These are phyloP conservation scores for Chlamydomonas asymmetrica DNA, from an alignment of 139 green algal genomes.

Conservation along the genomic window DNA sequence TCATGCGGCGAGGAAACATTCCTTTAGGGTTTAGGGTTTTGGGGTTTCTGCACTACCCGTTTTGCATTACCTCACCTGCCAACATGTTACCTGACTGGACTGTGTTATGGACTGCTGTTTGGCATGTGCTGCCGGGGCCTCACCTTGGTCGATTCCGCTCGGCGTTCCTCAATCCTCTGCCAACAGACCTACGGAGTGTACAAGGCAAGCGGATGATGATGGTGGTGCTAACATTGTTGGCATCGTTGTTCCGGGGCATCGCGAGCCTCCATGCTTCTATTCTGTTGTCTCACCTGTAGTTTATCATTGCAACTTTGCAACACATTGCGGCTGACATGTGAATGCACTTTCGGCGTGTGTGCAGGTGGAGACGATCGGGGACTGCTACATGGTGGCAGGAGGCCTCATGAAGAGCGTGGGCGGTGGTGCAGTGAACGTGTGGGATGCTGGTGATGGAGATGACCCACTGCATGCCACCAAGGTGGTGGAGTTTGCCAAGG, in stretches of 20 bases:
- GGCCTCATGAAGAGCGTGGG: background rate
- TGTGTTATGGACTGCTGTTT: no score
- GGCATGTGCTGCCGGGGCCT: no score
- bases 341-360: background rate
- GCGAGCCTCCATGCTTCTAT: no score
- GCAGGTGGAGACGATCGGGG: constrained; percentile 18
- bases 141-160: no score
- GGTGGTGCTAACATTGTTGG: no score
- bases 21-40: no score
- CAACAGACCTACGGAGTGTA: constrained; percentile 14
- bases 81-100: no score
- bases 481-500: background rate
- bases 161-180: no score
- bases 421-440: background rate
- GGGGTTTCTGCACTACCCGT: no score
- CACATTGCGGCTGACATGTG: background rate
- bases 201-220: background rate
- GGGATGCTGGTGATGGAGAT: background rate
- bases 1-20: no score
- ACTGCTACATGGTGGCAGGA: constrained; percentile 18
- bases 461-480: constrained; percentile 3
- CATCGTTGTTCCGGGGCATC: no score
- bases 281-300: background rate
- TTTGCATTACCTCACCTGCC: no score
- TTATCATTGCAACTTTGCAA: background rate